A percentile compares a stretch with the other conserved stretches of the same genome.
Conservation (phyloP, 768 basidiomycete genomes). For the Lactarius vividus region DNA sequence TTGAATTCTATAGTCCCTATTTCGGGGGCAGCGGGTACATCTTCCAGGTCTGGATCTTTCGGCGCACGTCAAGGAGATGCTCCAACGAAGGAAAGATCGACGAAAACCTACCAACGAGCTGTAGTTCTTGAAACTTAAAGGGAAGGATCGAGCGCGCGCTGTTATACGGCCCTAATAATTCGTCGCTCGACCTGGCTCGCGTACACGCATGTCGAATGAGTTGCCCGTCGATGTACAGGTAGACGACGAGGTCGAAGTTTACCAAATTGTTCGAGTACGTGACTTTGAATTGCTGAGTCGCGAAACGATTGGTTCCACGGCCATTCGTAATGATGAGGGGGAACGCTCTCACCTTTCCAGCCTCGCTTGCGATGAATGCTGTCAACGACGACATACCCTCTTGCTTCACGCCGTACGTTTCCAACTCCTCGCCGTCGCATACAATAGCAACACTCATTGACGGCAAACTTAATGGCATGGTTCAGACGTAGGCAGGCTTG, state of each 20-base stretch:
- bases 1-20: slow-evolving; percentile 21
- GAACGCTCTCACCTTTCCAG: slow-evolving; percentile 14
- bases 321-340: neutral
- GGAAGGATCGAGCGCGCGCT: neutral
- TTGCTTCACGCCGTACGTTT: neutral
- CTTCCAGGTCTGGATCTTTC: slow-evolving; percentile 16
- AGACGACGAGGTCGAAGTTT: neutral
- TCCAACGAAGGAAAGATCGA: neutral
- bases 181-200: neutral
- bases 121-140: slow-evolving; percentile 18
- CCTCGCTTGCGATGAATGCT: slow-evolving; percentile 17
- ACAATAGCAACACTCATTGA: slow-evolving; percentile 1
- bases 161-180: slow-evolving; percentile 2
- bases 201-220: neutral
- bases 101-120: slow-evolving; percentile 15
- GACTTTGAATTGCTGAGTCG: slow-evolving; percentile 11
- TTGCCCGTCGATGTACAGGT: slow-evolving; percentile 13
- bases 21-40: slow-evolving; percentile 11
- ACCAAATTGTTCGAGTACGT: neutral
- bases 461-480: slow-evolving; percentile 13
- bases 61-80: neutral
- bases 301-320: neutral
- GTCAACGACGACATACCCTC: neutral
- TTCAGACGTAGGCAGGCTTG: neutral
- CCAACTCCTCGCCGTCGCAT: slow-evolving; percentile 11